Conservation (phyloP, 192 early-diverging fungal species). For the Coemansia sp. region DNA sequence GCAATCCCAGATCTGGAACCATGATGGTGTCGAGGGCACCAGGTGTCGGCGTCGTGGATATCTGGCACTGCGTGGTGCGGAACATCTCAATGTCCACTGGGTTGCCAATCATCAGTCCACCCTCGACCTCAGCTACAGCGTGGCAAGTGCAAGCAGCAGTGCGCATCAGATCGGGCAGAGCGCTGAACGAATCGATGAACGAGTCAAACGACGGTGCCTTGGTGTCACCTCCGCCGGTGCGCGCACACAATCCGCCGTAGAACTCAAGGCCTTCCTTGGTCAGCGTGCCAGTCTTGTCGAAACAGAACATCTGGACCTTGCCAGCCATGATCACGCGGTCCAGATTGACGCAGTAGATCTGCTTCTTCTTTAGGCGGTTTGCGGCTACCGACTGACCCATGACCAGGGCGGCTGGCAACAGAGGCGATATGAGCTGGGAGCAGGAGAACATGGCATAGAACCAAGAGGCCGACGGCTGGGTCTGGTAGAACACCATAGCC, state of each 20-base stretch:
- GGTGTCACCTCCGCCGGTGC: neutral
- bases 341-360: constrained; percentile 62
- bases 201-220: constrained; percentile 4
- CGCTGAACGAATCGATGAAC: neutral
- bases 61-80: constrained; percentile 25
- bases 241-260: constrained; percentile 30
- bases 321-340: constrained; percentile 61
- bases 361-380: constrained; percentile 54
- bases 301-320: constrained; percentile 65
- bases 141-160: constrained; percentile 51
- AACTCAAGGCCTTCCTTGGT: constrained; percentile 67
- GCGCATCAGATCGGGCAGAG: constrained; percentile 6
- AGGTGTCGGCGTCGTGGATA: constrained; percentile 21
- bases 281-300: constrained; percentile 67
- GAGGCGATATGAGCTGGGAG: constrained; percentile 60
- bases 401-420: constrained; percentile 62
- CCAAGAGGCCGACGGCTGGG: constrained; percentile 58
- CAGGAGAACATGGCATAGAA: constrained; percentile 65
- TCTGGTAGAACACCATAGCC: constrained; percentile 47
- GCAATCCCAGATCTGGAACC: constrained; percentile 15
- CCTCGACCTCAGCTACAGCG: constrained; percentile 50
- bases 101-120: constrained; percentile 20
- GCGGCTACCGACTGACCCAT: constrained; percentile 61
- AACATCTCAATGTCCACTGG: constrained; percentile 31
- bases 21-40: constrained; percentile 53